These are phyloP conservation scores for Geotrichum aggregatum DNA, from an alignment of 1,139 yeast species.

Conservation along the genomic window DNA sequence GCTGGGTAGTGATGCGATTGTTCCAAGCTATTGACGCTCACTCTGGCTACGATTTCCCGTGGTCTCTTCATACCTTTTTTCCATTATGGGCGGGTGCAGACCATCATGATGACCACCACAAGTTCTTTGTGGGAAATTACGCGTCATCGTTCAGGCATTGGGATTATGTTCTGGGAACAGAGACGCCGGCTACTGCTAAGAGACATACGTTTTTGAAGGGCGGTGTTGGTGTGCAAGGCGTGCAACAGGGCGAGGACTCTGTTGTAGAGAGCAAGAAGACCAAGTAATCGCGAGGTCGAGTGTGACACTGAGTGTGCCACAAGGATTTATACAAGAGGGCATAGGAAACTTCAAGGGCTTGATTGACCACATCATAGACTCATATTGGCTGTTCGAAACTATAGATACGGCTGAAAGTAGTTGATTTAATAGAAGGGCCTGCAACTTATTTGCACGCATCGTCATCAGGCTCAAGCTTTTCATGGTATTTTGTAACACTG, in stretches of 20 bases:
- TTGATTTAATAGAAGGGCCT: too few relatives aligned
- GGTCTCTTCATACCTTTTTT: slow-evolving; percentile 84
- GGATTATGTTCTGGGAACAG: slow-evolving; percentile 80
- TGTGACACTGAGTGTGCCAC: too few relatives aligned
- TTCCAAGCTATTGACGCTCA: slow-evolving; percentile 95
- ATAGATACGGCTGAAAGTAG: too few relatives aligned
- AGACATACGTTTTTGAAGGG: slow-evolving; percentile 45
- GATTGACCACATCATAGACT: too few relatives aligned
- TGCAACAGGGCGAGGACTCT: background rate
- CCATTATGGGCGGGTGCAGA: slow-evolving; percentile 99
- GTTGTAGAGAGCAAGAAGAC: background rate
- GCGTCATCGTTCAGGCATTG: slow-evolving; percentile 93
- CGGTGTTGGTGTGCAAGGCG: background rate
- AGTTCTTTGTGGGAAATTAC: slow-evolving; percentile 82
- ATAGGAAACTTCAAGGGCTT: too few relatives aligned
- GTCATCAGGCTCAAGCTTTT: too few relatives aligned
- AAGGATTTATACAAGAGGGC: too few relatives aligned
- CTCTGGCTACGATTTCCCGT: slow-evolving; percentile 95
- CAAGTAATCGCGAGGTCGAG: too few relatives aligned
- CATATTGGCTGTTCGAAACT: too few relatives aligned
- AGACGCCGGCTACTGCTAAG: slow-evolving; percentile 50
- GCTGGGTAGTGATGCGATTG: slow-evolving; percentile 82
- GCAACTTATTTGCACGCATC: too few relatives aligned
- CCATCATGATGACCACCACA: slow-evolving; percentile 95
- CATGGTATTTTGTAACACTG: too few relatives aligned